phyloP scores from a whole-genome alignment of 371 early-diverging fungal genomes.

The Entomophthora muscae region DNA sequence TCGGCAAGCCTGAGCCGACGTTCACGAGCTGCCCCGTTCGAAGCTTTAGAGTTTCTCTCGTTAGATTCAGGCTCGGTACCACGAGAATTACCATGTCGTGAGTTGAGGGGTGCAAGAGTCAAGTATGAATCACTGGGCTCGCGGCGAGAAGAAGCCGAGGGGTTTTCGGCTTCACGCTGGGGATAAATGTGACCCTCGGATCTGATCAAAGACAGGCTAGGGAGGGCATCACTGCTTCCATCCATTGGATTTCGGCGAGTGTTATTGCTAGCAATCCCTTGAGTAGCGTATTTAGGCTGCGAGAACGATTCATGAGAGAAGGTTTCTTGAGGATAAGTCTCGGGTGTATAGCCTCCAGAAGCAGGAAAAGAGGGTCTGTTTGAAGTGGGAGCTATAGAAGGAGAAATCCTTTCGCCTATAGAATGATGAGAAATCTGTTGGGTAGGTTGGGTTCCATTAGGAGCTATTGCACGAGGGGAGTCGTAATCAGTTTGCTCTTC shows the following conservation, averaged over 20 bases:
- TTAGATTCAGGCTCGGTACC: too few species aligned
- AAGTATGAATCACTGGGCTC: background rate
- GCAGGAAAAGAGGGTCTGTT: background rate
- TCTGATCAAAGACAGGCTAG: background rate
- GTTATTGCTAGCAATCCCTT: background rate
- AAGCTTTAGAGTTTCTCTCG: background rate
- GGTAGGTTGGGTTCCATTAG: background rate
- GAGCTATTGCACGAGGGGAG: background rate
- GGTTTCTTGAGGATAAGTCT: background rate
- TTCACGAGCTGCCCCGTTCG: background rate
- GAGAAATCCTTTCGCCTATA: background rate
- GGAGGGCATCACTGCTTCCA: background rate
- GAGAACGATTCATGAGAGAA: background rate
- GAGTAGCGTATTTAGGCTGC: background rate
- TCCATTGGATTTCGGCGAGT: background rate
- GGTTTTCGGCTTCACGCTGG: background rate
- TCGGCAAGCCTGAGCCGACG: background rate
- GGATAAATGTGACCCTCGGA: background rate
- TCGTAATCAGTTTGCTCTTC: background rate
- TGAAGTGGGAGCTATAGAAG: background rate
- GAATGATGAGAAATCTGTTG: background rate
- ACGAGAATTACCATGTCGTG: background rate
- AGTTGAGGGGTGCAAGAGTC: background rate
- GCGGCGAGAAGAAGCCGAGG: background rate
- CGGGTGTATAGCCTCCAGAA: background rate